Evolutionary conservation across 1,284 basidiomycete species (phyloP), one percentile per base, ranked within the genome.

Genomic region (Athelia psychrophila): DNA sequence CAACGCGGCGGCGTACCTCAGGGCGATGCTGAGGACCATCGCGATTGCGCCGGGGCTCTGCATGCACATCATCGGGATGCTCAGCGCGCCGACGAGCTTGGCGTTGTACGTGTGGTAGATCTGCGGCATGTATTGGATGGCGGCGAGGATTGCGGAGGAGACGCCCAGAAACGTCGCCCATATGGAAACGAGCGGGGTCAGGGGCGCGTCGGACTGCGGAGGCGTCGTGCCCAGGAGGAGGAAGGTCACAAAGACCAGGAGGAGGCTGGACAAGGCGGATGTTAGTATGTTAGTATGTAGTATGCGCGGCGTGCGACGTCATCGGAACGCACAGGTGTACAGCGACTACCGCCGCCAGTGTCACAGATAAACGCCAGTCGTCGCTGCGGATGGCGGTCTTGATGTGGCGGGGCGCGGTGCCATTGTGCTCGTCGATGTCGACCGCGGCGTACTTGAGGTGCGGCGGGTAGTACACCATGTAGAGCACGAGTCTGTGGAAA

Each of bases 51-150:
- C 96, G 0, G 96, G 96, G 6, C 87, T 93, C 70, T 99, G 95
- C 20, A 99, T 88, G 44, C 83, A 74, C 96, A 99, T 98, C 82
- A 93, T 97, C 2, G 87, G 88, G 57, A 98, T 90, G 60, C 89
- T 95, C 20, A 98, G 76, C 1, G 94, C 93, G 10, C 95, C 95
- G 8, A 98, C 95, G 6, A 95, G 80, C 61, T 86, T 87, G 35
- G 81, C 73, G 6, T 74, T 72, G 60, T 88, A 94, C 1, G 95
- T 98, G 59, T 89, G 84, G 22, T 80, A 61, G 36, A 98, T 79
- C 67, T 98, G 95, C 0, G 95, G 95, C 0, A 86, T 77, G 62
- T 97, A 98, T 68, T 98, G 95, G 19, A 89, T 73, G 1, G 83
- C 81, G 1, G 95, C 89, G 2, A 96, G 80, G 0, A 84, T 20